Evolutionary conservation across 257 asterid species (phyloP), one percentile per base, ranked within the genome.

Genomic region (Petrea volubilis): DNA sequence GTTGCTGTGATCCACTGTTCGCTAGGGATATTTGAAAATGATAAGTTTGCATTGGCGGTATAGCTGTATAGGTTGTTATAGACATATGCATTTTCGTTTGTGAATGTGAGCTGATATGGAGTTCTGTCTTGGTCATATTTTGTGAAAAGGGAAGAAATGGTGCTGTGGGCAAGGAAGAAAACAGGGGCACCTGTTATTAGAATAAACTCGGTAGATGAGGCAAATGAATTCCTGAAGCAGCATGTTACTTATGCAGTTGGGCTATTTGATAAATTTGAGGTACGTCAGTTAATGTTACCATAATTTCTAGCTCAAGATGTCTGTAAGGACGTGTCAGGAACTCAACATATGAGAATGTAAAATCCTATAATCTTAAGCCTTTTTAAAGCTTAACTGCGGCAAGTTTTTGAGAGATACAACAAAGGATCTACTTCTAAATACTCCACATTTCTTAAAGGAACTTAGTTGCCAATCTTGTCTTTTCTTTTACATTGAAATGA

Each of bases 151-250:
- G 96, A 90, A 72, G 99, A 95, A 81, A 84, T 92, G 46, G 91
- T 92, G 81, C 67, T 90, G 62, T 95, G 99, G 99, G 87, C 84
- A 15, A 86, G 93, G 83, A 92, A 92, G 90, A 95, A 88, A 86
- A 92, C 96, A 3, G 96, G 97, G 63, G 67, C 68, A 14, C 99
- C 99, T 65, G 87, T 90, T 47, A 70, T 88, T 61, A 83, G 84
- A 78, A 74, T 90, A 56, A 80, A 76, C 68, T 76, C 94, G 3
- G 80, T 83, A 24, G 49, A 78, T 14, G 98, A 88, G 78, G 97
- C 96, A 60, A 79, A 70, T 73, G 90, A 88, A 57, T 83, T 87
- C 78, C 60, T 84, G 79, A 87, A 85, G 85, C 88, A 90, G 79
- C 87, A 92, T 25, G 38, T 83, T n/a, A 68, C 60, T 27, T 95